Evolutionary conservation across 1,284 basidiomycete genomes (phyloP), one percentile per base, ranked within the genome.

Genomic region (Boletus mariae): DNA sequence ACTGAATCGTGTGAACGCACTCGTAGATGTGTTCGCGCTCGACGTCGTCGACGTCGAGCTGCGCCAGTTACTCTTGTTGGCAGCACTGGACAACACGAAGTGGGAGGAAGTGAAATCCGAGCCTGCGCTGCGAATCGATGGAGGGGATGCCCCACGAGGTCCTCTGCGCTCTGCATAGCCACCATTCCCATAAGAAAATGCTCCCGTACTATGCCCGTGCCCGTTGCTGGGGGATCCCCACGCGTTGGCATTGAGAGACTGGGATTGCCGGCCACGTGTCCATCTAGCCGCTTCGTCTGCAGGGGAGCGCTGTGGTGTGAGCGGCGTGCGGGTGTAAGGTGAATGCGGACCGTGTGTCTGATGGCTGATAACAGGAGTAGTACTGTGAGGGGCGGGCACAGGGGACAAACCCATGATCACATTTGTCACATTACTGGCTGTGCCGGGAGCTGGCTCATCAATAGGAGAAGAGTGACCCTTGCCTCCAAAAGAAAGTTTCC

Each of bases 1-100:
- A 71, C 86, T 89, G 71, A 87, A 90, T 56, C 83, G 75, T 31
- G 89, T 90, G 62, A 90, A 92, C 41, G 83, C 82, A 26, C 80
- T 83, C 28, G 80, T 79, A 5, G 82, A 83, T 42, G 84, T 84
- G 56, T 80, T 80, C 15, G 84, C 81, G 63, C 83, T 87, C 43
- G 84, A 80, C 11, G 77, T 77, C n/a, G 79, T 81, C 53, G 78
- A 80, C 77, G 78, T 83, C 38, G 86, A 87, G 66, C 78, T 86
- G 50, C 87, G 83, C 87, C 87, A 90, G 68, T 87, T 90, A 58
- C 73, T 77, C 52, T 64, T 68, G 44, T 61, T 67, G 34, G 66
- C 57, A 51, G 68, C 45, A 52, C 56, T 59, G 28, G 69, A 66
- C 23, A 58, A 25, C 35, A 57, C 42, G 1, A 59, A 51, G 29